A percentile compares a stretch with the other conserved stretches of the same genome.
phyloP scores from a whole-genome alignment of 305 asterid species.

The Solanum chacoense region DNA sequence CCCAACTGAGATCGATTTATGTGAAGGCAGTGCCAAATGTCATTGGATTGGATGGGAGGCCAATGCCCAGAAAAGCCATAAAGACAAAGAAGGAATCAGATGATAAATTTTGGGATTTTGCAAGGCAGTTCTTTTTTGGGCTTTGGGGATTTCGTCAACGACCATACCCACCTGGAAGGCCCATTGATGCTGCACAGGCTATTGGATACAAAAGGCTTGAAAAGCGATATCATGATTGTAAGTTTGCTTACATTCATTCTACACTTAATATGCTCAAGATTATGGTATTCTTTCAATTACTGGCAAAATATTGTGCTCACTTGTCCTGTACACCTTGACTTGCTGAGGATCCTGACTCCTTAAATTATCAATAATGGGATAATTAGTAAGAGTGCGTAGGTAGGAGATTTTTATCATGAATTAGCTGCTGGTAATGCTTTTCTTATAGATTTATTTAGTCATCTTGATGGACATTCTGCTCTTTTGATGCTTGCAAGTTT shows the following conservation, averaged over 20 bases:
- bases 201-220: conserved; percentile 85
- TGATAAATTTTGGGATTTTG: conserved; percentile 94
- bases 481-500: neutral
- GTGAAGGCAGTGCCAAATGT: conserved; percentile 84
- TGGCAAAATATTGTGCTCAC: neutral
- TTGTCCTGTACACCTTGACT: neutral
- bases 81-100: conserved; percentile 44
- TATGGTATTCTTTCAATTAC: neutral
- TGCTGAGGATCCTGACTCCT: neutral
- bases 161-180: conserved; percentile 89
- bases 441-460: neutral
- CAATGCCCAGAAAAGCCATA: conserved; percentile 92
- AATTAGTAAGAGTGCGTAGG: neutral
- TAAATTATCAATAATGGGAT: neutral
- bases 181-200: conserved; percentile 89
- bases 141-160: conserved; percentile 96
- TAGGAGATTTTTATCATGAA: neutral
- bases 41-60: conserved; percentile 90
- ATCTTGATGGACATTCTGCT: neutral
- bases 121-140: conserved; percentile 92
- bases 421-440: neutral
- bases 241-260: conserved; percentile 16
- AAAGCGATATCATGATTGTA: conserved; percentile 78
- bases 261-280: neutral
- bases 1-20: neutral